Evolutionary conservation across 2,329 filamentous ascomycete species (phyloP), one percentile per base, ranked within the genome.

Genomic region (Phialemonium atrogriseum): DNA sequence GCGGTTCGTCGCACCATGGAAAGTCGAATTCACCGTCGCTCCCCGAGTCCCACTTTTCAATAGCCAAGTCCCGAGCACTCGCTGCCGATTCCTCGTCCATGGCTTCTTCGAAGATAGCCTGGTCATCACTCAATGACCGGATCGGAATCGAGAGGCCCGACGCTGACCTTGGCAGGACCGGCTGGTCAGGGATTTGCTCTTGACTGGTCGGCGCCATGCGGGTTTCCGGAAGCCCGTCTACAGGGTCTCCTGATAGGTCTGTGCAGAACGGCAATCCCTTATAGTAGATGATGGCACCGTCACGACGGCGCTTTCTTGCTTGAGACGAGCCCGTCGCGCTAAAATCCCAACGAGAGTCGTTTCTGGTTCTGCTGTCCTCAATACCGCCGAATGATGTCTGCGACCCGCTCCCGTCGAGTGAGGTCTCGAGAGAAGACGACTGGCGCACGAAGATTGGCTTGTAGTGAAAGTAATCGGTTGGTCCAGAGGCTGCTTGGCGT

Each of bases 231-330:
- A 64, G 68, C 2, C 54, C 39, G 14, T 68, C 65, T 2, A 65
- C 66, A 9, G 62, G 62, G 44, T 87, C 80, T 2, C 80, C 79
- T 11, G 79, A 84, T 4, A 91, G 58, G 51, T 94, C 86, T 2
- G 79, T 87, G 51, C 78, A 91, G 51, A 91, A 94, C 0, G 73
- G 74, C 2, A 81, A 80, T 16, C 81, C 83, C 38, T 72, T 84
- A 51, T 89, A 93, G 49, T 88, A 93, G 12, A 89, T 86, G 42
- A 93, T 81, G 1, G 82, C 77, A 7, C 84, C 85, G 36, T 83
- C 76, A 10, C 64, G 68, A 16, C 70, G 69, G 51, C 70, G 73
- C 41, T 59, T 67, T 40, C 58, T 64, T 46, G 48, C 66, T 52
- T 48, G 58, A 35, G 55, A 68, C 27, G 49, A 63, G 41, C 50